phyloP scores from a whole-genome alignment of 139 green algal species.

The Nannochloris sp. region DNA sequence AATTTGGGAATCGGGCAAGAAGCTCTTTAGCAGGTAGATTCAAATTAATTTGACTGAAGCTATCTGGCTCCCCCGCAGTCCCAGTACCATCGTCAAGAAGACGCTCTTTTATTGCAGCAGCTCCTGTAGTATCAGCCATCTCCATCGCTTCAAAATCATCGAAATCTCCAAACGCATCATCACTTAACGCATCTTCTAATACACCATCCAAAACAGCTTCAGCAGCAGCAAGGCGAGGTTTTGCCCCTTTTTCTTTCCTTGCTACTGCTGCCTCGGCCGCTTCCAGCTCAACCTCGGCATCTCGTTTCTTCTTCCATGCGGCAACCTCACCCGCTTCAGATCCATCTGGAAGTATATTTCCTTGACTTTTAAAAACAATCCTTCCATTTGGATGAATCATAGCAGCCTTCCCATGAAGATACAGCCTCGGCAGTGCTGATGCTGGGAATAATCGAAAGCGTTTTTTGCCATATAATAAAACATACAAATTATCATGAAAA shows the following conservation, averaged over 20 bases:
- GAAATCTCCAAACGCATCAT: slow-evolving; percentile 3
- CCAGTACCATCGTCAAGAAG: not conserved
- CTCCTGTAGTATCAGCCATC: not conserved
- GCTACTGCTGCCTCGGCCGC: slow-evolving; percentile 42
- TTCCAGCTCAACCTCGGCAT: slow-evolving; percentile 36
- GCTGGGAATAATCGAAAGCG: slow-evolving; percentile 73
- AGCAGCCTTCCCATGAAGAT: slow-evolving; percentile 46
- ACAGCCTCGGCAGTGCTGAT: slow-evolving; percentile 1
- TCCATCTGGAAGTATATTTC: slow-evolving; percentile 53
- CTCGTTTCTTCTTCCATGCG: slow-evolving; percentile 22
- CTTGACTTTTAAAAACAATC: slow-evolving; percentile 74
- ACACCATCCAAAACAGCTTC: slow-evolving; percentile 32
- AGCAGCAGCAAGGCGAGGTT: slow-evolving; percentile 13
- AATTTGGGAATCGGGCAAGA: slow-evolving; percentile 36
- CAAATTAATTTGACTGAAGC: slow-evolving; percentile 52
- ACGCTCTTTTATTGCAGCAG: not conserved
- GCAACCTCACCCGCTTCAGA: slow-evolving; percentile 42
- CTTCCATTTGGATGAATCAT: slow-evolving; percentile 67
- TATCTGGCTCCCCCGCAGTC: slow-evolving; percentile 22
- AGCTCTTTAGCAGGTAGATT: slow-evolving; percentile 28
- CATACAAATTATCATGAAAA: slow-evolving; percentile 89
- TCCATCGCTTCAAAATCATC: slow-evolving; percentile 26
- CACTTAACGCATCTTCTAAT: slow-evolving; percentile 29
- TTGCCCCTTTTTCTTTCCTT: slow-evolving; percentile 16
- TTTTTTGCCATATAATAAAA: slow-evolving; percentile 75